Conservation (phyloP, 2,329 filamentous ascomycete species). For the Lachnellula hyalina region DNA sequence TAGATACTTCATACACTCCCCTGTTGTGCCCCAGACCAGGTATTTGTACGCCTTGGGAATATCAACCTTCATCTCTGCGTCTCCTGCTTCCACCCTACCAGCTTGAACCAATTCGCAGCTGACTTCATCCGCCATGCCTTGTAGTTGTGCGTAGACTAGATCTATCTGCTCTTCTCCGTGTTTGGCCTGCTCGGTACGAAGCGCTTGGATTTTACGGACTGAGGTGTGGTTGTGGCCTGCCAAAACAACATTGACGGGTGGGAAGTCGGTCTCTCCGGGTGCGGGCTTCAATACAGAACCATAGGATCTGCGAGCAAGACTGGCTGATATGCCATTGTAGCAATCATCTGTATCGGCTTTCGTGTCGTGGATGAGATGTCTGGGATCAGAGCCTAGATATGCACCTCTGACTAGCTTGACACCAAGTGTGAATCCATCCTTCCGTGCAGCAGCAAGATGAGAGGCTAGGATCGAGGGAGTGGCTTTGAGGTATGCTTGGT, state of each 20-base stretch:
- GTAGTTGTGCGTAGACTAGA: conserved; percentile 69
- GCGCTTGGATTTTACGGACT: conserved; percentile 51
- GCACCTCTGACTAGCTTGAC: conserved; percentile 73
- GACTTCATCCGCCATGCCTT: conserved; percentile 95
- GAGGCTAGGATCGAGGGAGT: conserved; percentile 49
- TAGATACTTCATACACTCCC: conserved; percentile 75
- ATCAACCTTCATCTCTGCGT: conserved; percentile 36
- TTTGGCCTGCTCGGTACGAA: conserved; percentile 41
- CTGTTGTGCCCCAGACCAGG: conserved; percentile 63
- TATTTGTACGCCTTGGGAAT: conserved; percentile 58
- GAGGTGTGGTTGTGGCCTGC: conserved; percentile 79
- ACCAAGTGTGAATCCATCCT: conserved; percentile 61
- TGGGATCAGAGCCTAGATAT: conserved; percentile 65
- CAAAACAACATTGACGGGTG: conserved; percentile 60
- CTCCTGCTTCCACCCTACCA: conserved; percentile 22
- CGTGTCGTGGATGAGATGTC: conserved; percentile 65
- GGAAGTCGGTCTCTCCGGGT: conserved; percentile 43
- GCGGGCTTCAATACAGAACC: conserved; percentile 43
- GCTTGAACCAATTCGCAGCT: conserved; percentile 52
- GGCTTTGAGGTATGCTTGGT: conserved; percentile 70
- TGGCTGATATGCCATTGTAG: conserved; percentile 67
- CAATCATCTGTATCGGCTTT: conserved; percentile 65
- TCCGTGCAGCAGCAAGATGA: conserved; percentile 55
- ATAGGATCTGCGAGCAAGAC: conserved; percentile 62
- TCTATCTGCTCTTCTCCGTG: conserved; percentile 36